These are phyloP conservation scores for Cutaneotrichosporon cavernicola DNA, from an alignment of 1,284 basidiomycete species.

Conservation along the genomic window DNA sequence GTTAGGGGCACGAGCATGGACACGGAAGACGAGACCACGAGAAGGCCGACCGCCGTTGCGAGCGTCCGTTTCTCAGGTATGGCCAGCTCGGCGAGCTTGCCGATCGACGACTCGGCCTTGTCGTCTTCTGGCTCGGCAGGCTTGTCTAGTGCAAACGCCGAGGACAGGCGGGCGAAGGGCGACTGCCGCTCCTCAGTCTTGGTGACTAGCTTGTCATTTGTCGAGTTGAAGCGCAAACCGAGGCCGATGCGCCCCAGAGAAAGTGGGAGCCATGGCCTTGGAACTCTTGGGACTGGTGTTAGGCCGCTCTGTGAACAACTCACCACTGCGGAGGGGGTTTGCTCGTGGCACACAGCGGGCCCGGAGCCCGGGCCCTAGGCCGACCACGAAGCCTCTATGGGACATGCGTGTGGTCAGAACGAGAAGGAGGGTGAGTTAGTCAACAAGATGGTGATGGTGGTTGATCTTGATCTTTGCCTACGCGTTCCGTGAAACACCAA, in stretches of 20 bases:
- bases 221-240: slow-evolving; percentile 17
- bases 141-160: slow-evolving; percentile 11
- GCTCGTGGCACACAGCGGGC: background rate
- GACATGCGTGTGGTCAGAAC: slow-evolving; percentile 11
- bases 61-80: slow-evolving; percentile 74
- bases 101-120: slow-evolving; percentile 49
- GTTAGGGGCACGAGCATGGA: slow-evolving; percentile 89
- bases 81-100: slow-evolving; percentile 72
- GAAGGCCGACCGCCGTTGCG: slow-evolving; percentile 64
- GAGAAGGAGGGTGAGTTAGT: background rate
- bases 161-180: background rate
- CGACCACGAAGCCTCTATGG: slow-evolving; percentile 17
- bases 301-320: background rate
- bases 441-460: no score
- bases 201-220: background rate
- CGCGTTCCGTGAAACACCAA: no score
- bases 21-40: slow-evolving; percentile 58
- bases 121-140: slow-evolving; percentile 3
- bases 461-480: no score
- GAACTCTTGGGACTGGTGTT: background rate
- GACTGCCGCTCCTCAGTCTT: slow-evolving; percentile 7
- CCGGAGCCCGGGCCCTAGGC: slow-evolving; percentile 20
- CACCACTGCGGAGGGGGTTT: background rate
- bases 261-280: background rate
- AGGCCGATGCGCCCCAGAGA: background rate